phyloP scores from a whole-genome alignment of 768 basidiomycete species.

The Russula lepida region DNA sequence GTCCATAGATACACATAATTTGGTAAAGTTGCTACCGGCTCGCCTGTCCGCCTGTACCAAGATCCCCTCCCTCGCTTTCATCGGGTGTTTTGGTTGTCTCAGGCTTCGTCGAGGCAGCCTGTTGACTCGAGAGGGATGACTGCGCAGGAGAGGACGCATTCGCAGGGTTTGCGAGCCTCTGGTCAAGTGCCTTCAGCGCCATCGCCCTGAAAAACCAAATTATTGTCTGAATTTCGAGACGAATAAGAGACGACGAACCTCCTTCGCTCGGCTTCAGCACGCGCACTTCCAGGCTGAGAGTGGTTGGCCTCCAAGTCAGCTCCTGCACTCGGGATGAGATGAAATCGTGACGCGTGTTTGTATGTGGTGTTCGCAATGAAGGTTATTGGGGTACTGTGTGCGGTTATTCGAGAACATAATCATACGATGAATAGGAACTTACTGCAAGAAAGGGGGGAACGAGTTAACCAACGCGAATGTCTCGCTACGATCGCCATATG shows the following conservation, averaged over 20 bases:
- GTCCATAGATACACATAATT: slow-evolving; percentile 11
- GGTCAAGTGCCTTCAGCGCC: slow-evolving; percentile 94
- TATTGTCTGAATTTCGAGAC: neutral
- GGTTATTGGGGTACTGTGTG: slow-evolving; percentile 58
- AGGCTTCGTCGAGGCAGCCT: slow-evolving; percentile 7
- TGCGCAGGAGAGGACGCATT: slow-evolving; percentile 22
- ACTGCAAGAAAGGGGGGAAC: slow-evolving; percentile 97
- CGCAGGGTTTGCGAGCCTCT: slow-evolving; percentile 60
- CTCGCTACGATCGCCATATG: slow-evolving; percentile 90
- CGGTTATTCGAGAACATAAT: neutral
- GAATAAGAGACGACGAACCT: slow-evolving; percentile 45
- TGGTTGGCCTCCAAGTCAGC: slow-evolving; percentile 73
- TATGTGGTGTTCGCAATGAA: slow-evolving; percentile 60
- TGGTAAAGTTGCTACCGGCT: slow-evolving; percentile 4
- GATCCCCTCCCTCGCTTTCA: slow-evolving; percentile 13
- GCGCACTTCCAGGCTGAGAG: slow-evolving; percentile 67
- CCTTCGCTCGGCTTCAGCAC: slow-evolving; percentile 94
- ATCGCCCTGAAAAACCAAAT: slow-evolving; percentile 54
- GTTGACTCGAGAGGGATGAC: slow-evolving; percentile 4
- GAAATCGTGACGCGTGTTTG: slow-evolving; percentile 56
- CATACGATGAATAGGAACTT: neutral
- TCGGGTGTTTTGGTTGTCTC: slow-evolving; percentile 11
- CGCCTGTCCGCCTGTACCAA: slow-evolving; percentile 1
- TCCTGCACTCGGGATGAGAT: slow-evolving; percentile 58
- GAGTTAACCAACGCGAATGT: slow-evolving; percentile 91